phyloP scores from a whole-genome alignment of 495 filamentous ascomycete species.

The Neurospora hispaniola region DNA sequence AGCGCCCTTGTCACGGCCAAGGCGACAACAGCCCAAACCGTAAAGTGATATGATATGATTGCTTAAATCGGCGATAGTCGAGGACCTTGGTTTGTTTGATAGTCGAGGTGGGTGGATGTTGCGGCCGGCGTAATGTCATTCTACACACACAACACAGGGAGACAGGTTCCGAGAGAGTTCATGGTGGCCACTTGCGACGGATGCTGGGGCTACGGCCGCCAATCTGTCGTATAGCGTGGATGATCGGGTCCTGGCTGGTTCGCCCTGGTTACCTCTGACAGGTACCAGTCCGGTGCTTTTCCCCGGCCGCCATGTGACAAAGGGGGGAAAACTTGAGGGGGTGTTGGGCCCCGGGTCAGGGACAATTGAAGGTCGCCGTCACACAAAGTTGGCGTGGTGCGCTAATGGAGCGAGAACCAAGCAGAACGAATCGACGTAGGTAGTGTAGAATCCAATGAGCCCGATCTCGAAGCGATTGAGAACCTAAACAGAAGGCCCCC shows the following conservation, averaged over 20 bases:
- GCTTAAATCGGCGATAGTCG: background rate
- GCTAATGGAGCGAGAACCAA: background rate
- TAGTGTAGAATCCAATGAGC: background rate
- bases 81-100: background rate
- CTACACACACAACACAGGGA: background rate
- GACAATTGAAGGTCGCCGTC: background rate
- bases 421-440: background rate
- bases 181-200: background rate
- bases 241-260: background rate
- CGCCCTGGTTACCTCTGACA: background rate
- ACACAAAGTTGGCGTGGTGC: background rate
- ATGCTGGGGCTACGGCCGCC: background rate
- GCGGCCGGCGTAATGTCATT: background rate
- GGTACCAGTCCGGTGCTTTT: no score
- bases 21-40: background rate
- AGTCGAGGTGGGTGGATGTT: background rate
- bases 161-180: background rate
- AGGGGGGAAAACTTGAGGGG: background rate
- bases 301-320: background rate
- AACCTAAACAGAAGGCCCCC: no score
- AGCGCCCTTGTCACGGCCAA: background rate
- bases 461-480: background rate
- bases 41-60: background rate
- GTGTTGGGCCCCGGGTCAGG: background rate
- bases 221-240: background rate